A percentile compares a stretch with the other conserved stretches of the same genome.
Evolutionary conservation across 1,139 yeast genomes (phyloP).

Genomic region (Pichia sp.): DNA sequence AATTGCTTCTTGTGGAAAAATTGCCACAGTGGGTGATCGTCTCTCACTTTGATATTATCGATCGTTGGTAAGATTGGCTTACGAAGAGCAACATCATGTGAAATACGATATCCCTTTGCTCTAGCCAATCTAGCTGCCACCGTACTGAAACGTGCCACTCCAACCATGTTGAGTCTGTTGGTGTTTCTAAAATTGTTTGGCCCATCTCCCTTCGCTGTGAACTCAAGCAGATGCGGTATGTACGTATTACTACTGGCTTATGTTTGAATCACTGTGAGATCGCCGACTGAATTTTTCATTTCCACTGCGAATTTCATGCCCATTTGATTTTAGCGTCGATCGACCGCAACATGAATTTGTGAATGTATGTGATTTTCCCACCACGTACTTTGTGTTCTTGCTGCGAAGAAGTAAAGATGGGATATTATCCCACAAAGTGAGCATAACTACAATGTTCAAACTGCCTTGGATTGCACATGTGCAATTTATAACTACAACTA

Average conservation of each 20-base stretch:
- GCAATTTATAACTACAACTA: too few relatives aligned
- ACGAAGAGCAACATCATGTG: conserved; percentile 45
- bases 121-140: conserved; percentile 19
- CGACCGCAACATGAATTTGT: conserved; percentile 3
- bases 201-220: too few relatives aligned
- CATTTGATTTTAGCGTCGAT: conserved; percentile 4
- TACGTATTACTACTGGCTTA: too few relatives aligned
- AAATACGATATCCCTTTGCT: conserved; percentile 22
- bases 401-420: too few relatives aligned
- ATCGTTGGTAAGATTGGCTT: conserved; percentile 86
- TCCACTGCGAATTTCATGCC: neutral
- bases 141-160: conserved; percentile 24
- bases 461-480: too few relatives aligned
- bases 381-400: too few relatives aligned
- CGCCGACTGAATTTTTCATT: too few relatives aligned
- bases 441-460: too few relatives aligned
- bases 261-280: too few relatives aligned
- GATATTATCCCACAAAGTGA: too few relatives aligned
- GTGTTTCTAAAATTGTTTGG: too few relatives aligned
- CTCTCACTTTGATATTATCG: conserved; percentile 62
- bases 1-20: conserved; percentile 64
- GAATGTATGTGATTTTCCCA: neutral
- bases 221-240: too few relatives aligned
- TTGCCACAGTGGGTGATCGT: conserved; percentile 93
- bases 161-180: conserved; percentile 9